These are phyloP conservation scores for Ramichloridium luteum DNA, from an alignment of 2,329 filamentous ascomycete genomes.

Conservation along the genomic window DNA sequence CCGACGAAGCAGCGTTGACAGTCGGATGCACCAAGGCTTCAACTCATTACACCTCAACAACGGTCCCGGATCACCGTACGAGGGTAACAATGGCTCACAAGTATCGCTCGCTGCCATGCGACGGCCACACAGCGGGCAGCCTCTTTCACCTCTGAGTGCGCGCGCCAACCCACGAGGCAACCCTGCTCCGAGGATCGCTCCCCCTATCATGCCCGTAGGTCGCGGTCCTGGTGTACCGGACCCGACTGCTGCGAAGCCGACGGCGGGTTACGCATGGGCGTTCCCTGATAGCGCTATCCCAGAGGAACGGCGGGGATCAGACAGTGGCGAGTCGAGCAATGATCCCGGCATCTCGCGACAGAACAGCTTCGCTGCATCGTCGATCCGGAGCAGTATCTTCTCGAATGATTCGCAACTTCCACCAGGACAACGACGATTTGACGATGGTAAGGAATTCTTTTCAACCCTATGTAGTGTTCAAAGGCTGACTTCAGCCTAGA, in stretches of 20 bases:
- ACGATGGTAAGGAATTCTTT: constrained; percentile 40
- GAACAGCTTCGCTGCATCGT: constrained; percentile 65
- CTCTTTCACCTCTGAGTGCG: constrained; percentile 33
- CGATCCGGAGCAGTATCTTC: constrained; percentile 66
- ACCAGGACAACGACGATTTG: constrained; percentile 57
- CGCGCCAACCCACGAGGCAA: constrained; percentile 23
- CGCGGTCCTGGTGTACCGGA: constrained; percentile 52
- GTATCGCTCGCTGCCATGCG: constrained; percentile 62
- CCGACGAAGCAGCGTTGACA: constrained; percentile 67
- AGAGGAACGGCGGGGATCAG: constrained; percentile 36
- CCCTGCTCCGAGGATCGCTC: constrained; percentile 50
- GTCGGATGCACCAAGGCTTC: constrained; percentile 61
- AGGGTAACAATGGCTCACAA: constrained; percentile 64
- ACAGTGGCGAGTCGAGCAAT: constrained; percentile 36
- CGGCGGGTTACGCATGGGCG: constrained; percentile 73
- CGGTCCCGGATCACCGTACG: constrained; percentile 52
- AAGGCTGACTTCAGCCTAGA: constrained; percentile 23
- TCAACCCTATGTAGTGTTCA: constrained; percentile 6
- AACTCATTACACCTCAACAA: constrained; percentile 53
- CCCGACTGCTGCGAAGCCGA: constrained; percentile 58
- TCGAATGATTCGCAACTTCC: constrained; percentile 63
- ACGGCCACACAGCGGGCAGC: constrained; percentile 33
- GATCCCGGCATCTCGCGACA: constrained; percentile 49
- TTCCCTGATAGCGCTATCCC: constrained; percentile 62
- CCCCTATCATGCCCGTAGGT: constrained; percentile 59